These are phyloP conservation scores for Viridothelium virens DNA, from an alignment of 495 filamentous ascomycete genomes.

Conservation along the genomic window DNA sequence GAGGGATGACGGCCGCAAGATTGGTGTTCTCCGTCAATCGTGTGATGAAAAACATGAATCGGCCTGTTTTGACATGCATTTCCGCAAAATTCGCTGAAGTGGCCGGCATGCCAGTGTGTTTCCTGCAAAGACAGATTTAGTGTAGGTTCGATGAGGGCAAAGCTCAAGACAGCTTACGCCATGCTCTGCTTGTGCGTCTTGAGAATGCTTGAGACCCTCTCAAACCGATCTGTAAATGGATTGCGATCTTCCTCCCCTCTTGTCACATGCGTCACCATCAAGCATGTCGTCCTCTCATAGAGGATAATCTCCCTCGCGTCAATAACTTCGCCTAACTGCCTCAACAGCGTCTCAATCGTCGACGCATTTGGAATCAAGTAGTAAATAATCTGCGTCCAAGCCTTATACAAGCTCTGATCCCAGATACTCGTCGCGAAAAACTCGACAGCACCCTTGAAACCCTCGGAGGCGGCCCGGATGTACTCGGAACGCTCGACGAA, in stretches of 20 bases:
- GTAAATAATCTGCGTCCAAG: constrained; percentile 96
- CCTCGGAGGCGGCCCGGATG: constrained; percentile 65
- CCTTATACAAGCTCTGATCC: constrained; percentile 97
- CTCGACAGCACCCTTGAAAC: constrained; percentile 51
- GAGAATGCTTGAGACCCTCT: constrained; percentile 90
- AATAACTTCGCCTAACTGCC: constrained; percentile 67
- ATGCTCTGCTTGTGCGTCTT: constrained; percentile 91
- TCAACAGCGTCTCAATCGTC: constrained; percentile 79
- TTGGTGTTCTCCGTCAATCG: constrained; percentile 96
- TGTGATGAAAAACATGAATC: constrained; percentile 86
- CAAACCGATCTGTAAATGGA: constrained; percentile 83
- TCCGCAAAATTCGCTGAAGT: constrained; percentile 52
- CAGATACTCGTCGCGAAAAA: constrained; percentile 93
- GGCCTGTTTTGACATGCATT: constrained; percentile 58
- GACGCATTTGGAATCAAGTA: constrained; percentile 86
- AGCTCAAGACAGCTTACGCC: constrained; percentile 36
- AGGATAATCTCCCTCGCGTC: constrained; percentile 90
- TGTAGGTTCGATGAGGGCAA: constrained; percentile 43
- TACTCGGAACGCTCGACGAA: constrained; percentile 69
- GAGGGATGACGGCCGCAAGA: constrained; percentile 80
- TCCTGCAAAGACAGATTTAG: constrained; percentile 27
- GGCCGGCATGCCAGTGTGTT: constrained; percentile 34
- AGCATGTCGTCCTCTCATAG: constrained; percentile 91
- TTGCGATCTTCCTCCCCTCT: constrained; percentile 65
- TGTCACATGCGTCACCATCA: constrained; percentile 81